Evolutionary conservation across 257 asterid species (phyloP).

Genomic region (Solanum boliviense): DNA sequence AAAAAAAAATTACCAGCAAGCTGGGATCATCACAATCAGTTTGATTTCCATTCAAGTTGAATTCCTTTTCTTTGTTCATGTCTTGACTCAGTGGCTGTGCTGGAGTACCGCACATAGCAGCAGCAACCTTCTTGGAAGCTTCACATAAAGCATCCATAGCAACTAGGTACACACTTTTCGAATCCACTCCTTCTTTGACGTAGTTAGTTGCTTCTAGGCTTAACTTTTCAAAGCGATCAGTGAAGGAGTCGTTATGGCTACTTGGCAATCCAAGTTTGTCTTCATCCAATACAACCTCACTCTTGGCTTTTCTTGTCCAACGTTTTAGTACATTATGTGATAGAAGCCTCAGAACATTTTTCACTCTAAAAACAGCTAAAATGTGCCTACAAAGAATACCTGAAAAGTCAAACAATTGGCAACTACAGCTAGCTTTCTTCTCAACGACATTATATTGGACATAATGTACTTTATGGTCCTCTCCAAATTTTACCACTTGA

Average conservation of each 20-base stretch:
- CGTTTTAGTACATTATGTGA: conserved; percentile 62
- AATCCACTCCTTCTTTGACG: conserved; percentile 69
- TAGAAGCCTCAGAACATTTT: conserved; percentile 84
- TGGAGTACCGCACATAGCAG: conserved; percentile 4
- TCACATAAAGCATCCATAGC: conserved; percentile 64
- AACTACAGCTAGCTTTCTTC: conserved; percentile 78
- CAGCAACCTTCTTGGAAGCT: conserved; percentile 63
- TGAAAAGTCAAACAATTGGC: conserved; percentile 83
- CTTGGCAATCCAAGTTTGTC: conserved; percentile 37
- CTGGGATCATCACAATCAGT: neutral
- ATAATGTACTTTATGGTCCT: conserved; percentile 56
- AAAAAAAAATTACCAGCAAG: neutral
- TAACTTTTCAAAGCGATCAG: conserved; percentile 65
- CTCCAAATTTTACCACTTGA: conserved; percentile 76
- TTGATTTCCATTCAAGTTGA: neutral
- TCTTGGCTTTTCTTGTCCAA: conserved; percentile 90
- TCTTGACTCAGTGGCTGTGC: neutral
- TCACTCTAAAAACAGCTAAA: conserved; percentile 74
- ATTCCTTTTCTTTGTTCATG: neutral
- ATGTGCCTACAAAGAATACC: conserved; percentile 86
- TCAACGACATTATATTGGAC: conserved; percentile 72
- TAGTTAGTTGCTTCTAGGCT: conserved; percentile 75
- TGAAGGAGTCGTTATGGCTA: conserved; percentile 77
- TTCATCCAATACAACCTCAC: conserved; percentile 58
- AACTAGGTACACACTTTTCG: conserved; percentile 36